Conservation (phyloP, 2,329 filamentous ascomycete species). For the Pseudogymnoascus sp. region DNA sequence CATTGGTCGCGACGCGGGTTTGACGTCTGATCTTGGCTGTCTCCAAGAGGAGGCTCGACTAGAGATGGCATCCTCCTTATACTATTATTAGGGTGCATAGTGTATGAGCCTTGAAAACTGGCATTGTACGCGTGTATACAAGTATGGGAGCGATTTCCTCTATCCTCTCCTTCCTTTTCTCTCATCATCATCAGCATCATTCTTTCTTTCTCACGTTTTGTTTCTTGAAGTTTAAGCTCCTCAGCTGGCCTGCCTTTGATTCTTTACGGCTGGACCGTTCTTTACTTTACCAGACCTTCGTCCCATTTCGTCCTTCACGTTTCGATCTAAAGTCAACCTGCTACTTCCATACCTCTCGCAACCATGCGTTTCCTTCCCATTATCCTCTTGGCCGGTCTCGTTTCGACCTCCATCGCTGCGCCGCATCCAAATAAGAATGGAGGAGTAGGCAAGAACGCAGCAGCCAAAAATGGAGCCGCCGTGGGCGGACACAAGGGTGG, state of each 20-base stretch:
- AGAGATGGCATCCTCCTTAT: background rate
- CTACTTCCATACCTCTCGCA: background rate
- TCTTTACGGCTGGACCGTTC: conserved; percentile 7
- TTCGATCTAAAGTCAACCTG: background rate
- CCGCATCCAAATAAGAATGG: conserved; percentile 3
- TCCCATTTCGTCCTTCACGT: background rate
- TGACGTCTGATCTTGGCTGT: conserved; percentile 5
- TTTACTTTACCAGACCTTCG: background rate
- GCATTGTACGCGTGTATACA: background rate
- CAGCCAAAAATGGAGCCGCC: background rate
- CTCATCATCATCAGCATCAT: background rate
- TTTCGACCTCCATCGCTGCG: background rate
- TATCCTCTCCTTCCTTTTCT: background rate
- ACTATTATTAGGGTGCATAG: background rate
- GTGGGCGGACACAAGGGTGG: background rate
- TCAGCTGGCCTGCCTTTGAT: conserved; percentile 2
- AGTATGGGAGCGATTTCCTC: background rate
- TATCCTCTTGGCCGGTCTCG: background rate
- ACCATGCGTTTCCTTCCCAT: conserved; percentile 2
- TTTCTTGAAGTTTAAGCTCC: background rate
- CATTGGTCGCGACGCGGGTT: background rate
- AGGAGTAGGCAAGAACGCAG: background rate
- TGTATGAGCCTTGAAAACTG: background rate
- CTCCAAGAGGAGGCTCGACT: background rate
- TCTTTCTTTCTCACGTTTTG: background rate